Conservation (phyloP, 768 basidiomycete species). For the Leucosporidium yakuticum region DNA sequence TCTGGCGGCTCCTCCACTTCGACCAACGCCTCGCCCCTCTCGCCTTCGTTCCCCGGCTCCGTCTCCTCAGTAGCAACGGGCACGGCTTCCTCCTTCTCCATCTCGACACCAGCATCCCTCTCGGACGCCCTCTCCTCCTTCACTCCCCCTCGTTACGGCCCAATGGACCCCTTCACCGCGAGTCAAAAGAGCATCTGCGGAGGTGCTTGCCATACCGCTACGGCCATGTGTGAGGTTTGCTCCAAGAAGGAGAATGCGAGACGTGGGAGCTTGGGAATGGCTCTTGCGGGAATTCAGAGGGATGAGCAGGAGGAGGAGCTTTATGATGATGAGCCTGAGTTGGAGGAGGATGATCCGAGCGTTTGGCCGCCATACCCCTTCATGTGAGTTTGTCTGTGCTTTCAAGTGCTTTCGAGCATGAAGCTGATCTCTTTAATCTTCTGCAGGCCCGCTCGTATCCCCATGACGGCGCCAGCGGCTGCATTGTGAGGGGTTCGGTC, state of each 20-base stretch:
- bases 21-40: slow-evolving; percentile 21
- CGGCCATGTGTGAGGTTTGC: slow-evolving; percentile 31
- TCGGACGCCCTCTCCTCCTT: slow-evolving; percentile 15
- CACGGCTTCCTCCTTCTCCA: slow-evolving; percentile 6
- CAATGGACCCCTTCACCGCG: background rate
- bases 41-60: slow-evolving; percentile 27
- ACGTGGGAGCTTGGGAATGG: slow-evolving; percentile 10
- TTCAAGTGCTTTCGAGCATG: too few relatives aligned
- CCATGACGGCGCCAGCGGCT: too few relatives aligned
- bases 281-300: background rate
- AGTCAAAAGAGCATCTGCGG: slow-evolving; percentile 12
- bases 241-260: slow-evolving; percentile 15
- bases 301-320: slow-evolving; percentile 14
- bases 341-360: slow-evolving; percentile 14
- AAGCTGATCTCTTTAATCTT: too few relatives aligned
- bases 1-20: slow-evolving; percentile 21
- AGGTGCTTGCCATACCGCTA: slow-evolving; percentile 24
- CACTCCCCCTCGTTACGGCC: background rate
- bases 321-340: slow-evolving; percentile 15
- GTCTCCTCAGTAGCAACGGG: slow-evolving; percentile 16
- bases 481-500: too few relatives aligned
- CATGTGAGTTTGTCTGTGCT: too few relatives aligned
- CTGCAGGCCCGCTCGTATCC: too few relatives aligned
- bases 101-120: slow-evolving; percentile 8
- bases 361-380: slow-evolving; percentile 33